Conservation (phyloP, 164 flowering plant genomes). For the Kingdonia uniflora region DNA sequence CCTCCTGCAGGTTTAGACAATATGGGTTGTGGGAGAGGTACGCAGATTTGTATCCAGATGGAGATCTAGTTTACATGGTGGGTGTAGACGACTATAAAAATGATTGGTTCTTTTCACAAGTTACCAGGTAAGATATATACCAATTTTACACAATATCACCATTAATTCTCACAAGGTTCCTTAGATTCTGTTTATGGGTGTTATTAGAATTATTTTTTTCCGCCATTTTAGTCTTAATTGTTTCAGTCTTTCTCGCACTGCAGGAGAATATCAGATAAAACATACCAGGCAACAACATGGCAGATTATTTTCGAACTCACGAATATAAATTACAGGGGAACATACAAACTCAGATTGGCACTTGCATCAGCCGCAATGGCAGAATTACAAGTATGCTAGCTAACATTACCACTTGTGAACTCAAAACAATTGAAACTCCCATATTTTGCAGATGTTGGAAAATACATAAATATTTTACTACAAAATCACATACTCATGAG, state of each 20-base stretch:
- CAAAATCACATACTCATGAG: too few relatives aligned
- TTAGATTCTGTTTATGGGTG: too few relatives aligned
- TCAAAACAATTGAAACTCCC: too few relatives aligned
- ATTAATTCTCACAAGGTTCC: too few relatives aligned
- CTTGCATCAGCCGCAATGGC: slow-evolving; percentile 22
- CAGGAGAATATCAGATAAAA: slow-evolving; percentile 33
- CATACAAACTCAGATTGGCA: slow-evolving; percentile 18
- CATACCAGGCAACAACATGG: slow-evolving; percentile 46
- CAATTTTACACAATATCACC: too few relatives aligned
- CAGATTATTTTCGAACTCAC: slow-evolving; percentile 19
- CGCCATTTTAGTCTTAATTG: too few relatives aligned
- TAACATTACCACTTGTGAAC: too few relatives aligned
- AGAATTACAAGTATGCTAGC: slow-evolving; percentile 16
- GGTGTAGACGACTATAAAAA: slow-evolving; percentile 39
- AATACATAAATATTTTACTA: too few relatives aligned
- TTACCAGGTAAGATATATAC: slow-evolving; percentile 46
- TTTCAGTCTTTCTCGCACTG: slow-evolving; percentile 4
- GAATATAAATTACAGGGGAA: slow-evolving; percentile 7
- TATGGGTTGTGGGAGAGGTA: slow-evolving; percentile 85
- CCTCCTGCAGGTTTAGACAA: slow-evolving; percentile 49
- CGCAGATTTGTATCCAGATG: slow-evolving; percentile 48
- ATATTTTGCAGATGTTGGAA: too few relatives aligned
- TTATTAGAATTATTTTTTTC: too few relatives aligned
- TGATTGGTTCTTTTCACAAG: slow-evolving; percentile 85
- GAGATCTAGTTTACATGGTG: slow-evolving; percentile 48